phyloP scores from a whole-genome alignment of 2,329 filamentous ascomycete genomes.

The Beauveria brongniartii region DNA sequence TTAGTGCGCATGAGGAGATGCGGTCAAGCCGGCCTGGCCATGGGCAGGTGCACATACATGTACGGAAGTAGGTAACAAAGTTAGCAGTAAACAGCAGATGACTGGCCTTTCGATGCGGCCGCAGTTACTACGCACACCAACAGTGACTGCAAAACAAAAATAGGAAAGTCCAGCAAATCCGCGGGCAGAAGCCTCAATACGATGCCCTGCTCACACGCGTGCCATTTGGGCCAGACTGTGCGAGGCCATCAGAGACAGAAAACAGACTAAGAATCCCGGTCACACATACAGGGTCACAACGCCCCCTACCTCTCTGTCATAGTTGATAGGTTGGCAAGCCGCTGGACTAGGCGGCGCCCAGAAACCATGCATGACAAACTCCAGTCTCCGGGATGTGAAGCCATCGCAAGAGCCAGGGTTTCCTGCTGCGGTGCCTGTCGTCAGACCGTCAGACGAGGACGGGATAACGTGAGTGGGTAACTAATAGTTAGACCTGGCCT shows the following conservation, averaged over 20 bases:
- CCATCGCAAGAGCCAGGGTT: constrained; percentile 4
- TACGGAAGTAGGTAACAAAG: not conserved
- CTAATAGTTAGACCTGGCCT: not conserved
- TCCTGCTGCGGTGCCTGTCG: not conserved
- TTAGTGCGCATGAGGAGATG: constrained; percentile 2
- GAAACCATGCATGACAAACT: not conserved
- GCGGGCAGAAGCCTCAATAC: not conserved
- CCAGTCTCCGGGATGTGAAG: not conserved
- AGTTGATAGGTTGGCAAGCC: not conserved
- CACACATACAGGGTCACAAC: not conserved
- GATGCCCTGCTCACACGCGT: not conserved
- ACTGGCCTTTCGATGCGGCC: not conserved
- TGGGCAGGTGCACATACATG: constrained; percentile 4
- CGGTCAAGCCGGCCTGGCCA: constrained; percentile 7
- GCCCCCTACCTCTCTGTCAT: not conserved
- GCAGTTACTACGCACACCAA: not conserved
- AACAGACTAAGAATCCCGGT: constrained; percentile 4
- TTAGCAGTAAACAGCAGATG: not conserved
- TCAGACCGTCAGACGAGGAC: not conserved
- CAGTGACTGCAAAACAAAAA: not conserved
- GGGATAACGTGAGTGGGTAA: not conserved
- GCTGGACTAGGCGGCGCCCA: not conserved
- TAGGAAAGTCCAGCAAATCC: not conserved
- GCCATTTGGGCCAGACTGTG: not conserved
- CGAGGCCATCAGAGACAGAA: not conserved